Conservation (phyloP, 768 basidiomycete species). For the Trametes maxima region DNA sequence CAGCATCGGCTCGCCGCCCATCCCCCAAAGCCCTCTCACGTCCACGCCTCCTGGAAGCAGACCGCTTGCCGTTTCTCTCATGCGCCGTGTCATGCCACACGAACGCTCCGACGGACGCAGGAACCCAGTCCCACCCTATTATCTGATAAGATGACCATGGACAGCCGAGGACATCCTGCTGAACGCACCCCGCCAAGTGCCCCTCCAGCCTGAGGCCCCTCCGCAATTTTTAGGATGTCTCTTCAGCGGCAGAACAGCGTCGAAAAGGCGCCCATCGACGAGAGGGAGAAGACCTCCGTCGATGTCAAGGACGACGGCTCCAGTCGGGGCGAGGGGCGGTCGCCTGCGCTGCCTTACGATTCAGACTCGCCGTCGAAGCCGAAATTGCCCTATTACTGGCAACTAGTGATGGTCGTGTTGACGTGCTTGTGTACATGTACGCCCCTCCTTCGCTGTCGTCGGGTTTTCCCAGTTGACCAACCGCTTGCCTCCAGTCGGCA, state of each 20-base stretch:
- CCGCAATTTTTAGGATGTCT: constrained; percentile 13
- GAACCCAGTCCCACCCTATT: neutral
- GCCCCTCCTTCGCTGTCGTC: constrained; percentile 18
- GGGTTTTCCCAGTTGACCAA: neutral
- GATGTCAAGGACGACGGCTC: constrained; percentile 12
- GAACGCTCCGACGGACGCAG: neutral
- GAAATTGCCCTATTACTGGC: constrained; percentile 39
- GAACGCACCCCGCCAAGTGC: constrained; percentile 10
- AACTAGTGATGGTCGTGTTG: constrained; percentile 38
- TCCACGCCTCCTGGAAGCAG: neutral
- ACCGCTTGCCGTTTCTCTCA: constrained; percentile 8
- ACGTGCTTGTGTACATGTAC: constrained; percentile 45
- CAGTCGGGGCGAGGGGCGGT: constrained; percentile 5
- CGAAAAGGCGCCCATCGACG: constrained; percentile 25
- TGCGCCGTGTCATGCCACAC: constrained; percentile 1
- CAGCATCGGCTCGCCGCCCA: constrained; percentile 10
- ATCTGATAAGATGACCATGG: constrained; percentile 33
- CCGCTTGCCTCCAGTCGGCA: constrained; percentile 36
- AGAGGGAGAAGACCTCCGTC: constrained; percentile 22
- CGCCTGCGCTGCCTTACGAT: constrained; percentile 8
- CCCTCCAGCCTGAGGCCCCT: neutral
- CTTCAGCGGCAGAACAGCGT: constrained; percentile 10
- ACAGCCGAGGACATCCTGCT: constrained; percentile 1
- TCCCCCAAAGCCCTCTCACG: constrained; percentile 7
- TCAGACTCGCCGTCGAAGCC: constrained; percentile 25